These are phyloP conservation scores for Exophiala spinifera DNA, from an alignment of 2,329 filamentous ascomycete genomes.

Conservation along the genomic window DNA sequence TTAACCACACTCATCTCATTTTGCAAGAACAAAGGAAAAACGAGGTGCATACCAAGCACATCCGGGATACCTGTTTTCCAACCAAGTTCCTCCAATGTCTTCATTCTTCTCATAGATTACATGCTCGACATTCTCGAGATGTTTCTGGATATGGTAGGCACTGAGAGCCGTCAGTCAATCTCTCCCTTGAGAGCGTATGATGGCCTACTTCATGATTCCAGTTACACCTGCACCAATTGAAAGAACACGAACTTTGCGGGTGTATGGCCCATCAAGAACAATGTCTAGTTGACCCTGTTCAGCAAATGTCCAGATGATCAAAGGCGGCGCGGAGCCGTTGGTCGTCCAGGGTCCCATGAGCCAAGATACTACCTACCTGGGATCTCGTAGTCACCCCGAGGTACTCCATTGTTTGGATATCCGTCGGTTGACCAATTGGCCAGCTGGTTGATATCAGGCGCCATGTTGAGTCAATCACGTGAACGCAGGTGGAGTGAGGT, in stretches of 20 bases:
- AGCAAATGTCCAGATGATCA: background rate
- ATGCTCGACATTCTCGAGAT: slow-evolving; percentile 29
- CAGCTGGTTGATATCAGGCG: slow-evolving; percentile 27
- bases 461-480: slow-evolving; percentile 15
- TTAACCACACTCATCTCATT: no score
- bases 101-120: slow-evolving; percentile 33
- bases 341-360: no score
- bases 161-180: slow-evolving; percentile 41
- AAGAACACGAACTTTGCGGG: slow-evolving; percentile 45
- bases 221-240: slow-evolving; percentile 50
- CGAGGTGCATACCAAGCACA: no score
- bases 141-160: slow-evolving; percentile 52
- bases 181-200: background rate
- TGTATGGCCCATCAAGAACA: slow-evolving; percentile 26
- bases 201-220: slow-evolving; percentile 22
- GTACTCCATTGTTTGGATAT: slow-evolving; percentile 41
- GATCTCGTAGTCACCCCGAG: slow-evolving; percentile 50
- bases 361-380: slow-evolving; percentile 16
- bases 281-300: slow-evolving; percentile 20
- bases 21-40: no score
- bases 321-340: background rate
- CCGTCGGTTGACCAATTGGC: slow-evolving; percentile 31
- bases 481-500: no score
- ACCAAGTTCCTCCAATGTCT: slow-evolving; percentile 36
- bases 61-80: slow-evolving; percentile 39